Evolutionary conservation across 1,284 basidiomycete genomes (phyloP).

Genomic region (Tilletia caries): DNA sequence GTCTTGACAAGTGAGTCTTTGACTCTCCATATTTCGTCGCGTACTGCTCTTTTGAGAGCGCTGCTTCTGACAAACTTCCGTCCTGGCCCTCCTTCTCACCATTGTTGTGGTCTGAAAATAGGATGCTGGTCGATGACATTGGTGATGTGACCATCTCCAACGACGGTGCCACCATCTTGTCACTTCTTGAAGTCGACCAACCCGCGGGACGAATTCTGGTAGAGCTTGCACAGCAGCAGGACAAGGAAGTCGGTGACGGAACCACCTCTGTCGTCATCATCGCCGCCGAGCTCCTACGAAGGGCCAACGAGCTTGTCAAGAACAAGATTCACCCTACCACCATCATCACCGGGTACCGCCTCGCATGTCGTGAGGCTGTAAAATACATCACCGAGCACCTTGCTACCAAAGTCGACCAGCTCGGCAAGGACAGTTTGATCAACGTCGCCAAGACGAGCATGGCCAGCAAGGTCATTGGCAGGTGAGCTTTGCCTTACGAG

Average conservation of each 20-base stretch:
- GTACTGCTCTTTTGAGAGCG: neutral
- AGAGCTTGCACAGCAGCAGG: constrained; percentile 97
- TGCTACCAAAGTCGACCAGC: constrained; percentile 85
- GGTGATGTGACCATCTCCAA: constrained; percentile 99
- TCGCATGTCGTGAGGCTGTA: constrained; percentile 95
- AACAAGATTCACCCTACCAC: constrained; percentile 99
- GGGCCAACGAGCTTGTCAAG: constrained; percentile 97
- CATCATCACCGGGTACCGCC: constrained; percentile 95
- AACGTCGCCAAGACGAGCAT: constrained; percentile 98
- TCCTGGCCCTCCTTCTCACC: too few species aligned
- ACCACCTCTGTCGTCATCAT: constrained; percentile 98
- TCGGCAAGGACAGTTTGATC: constrained; percentile 86
- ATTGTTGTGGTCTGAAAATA: too few species aligned
- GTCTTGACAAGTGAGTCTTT: constrained; percentile 47
- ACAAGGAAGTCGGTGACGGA: constrained; percentile 92
- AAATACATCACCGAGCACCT: constrained; percentile 98
- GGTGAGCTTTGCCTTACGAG: constrained; percentile 54
- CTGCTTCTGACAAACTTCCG: too few species aligned
- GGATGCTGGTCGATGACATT: constrained; percentile 93
- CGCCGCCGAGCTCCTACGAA: constrained; percentile 87
- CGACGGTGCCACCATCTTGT: constrained; percentile 96
- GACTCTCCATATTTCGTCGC: neutral
- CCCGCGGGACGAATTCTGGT: constrained; percentile 93
- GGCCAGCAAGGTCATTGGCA: constrained; percentile 97
- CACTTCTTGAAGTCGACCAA: constrained; percentile 83